phyloP scores from a whole-genome alignment of 352 stramenopile species.

The Pythium coloratum region DNA sequence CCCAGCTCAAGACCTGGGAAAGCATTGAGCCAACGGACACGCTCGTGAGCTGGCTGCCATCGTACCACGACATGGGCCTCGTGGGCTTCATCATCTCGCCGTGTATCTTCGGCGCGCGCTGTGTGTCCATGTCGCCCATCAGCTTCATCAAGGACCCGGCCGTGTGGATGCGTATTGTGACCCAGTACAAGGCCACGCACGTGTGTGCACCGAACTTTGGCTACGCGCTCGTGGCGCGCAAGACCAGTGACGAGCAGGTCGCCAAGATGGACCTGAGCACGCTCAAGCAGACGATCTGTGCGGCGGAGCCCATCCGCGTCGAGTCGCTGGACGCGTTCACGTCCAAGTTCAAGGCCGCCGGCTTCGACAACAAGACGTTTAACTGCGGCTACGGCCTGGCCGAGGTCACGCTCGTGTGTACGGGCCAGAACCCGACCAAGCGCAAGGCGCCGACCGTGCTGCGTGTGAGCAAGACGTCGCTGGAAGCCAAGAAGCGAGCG shows the following conservation, averaged over 20 bases:
- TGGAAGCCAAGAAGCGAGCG: slow-evolving; percentile 59
- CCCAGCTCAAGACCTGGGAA: slow-evolving; percentile 77
- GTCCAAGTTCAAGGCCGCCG: slow-evolving; percentile 51
- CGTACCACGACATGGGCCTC: slow-evolving; percentile 85
- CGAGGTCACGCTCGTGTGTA: slow-evolving; percentile 82
- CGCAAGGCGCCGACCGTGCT: slow-evolving; percentile 63
- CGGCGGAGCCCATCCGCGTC: slow-evolving; percentile 74
- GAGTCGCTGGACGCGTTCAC: slow-evolving; percentile 80
- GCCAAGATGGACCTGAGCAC: slow-evolving; percentile 58
- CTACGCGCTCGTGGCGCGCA: slow-evolving; percentile 70
- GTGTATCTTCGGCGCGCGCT: slow-evolving; percentile 52
- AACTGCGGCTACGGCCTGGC: slow-evolving; percentile 83
- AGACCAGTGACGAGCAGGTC: slow-evolving; percentile 68
- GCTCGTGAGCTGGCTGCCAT: slow-evolving; percentile 78
- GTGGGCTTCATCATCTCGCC: slow-evolving; percentile 82
- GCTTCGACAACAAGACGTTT: slow-evolving; percentile 73
- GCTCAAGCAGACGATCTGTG: slow-evolving; percentile 78
- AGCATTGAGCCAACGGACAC: slow-evolving; percentile 60
- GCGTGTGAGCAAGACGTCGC: slow-evolving; percentile 54
- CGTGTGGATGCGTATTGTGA: slow-evolving; percentile 76
- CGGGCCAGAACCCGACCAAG: slow-evolving; percentile 55
- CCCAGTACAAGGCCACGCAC: slow-evolving; percentile 78
- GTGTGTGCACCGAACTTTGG: slow-evolving; percentile 82
- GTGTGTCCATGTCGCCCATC: slow-evolving; percentile 82
- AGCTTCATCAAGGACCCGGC: slow-evolving; percentile 86